Base-by-base conservation (phyloP, 176 grass and related monocot species). In the Aegilops tauschii region DNA sequence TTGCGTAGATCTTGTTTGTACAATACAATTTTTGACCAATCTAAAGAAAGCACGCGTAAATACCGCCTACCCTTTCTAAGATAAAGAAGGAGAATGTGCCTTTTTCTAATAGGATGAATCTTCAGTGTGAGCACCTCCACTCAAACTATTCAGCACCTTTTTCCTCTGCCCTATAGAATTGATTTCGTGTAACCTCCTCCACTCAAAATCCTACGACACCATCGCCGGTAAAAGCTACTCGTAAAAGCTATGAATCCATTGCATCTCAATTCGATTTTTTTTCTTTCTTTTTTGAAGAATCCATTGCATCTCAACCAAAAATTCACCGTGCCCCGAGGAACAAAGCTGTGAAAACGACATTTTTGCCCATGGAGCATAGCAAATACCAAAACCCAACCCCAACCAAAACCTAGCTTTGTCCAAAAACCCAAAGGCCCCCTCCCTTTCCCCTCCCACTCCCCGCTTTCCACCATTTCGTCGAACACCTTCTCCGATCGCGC, bases 401-500 rank as follows among this genome's bases (percentile, higher is more conserved):
- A 54, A 50, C 31, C 67, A 81, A 85, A 87, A 87, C 86, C 76
- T 81, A 80, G 86, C 64, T 64, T 76, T 69, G 76, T 76, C 85
- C 85, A 88, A 91, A 91, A 88, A 81, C 85, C 86, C 86, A 42
- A 62, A 80, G 75, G 68, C 31, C 18, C 61, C 59, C 10, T 44
- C 32, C 80, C 68, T 80, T 81, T 81, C 73, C 90, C 77, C 12
- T 28, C 78, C 13, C 61, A 5, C 47, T 25, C 52, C 14, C 27
- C 20, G 45, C 12, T 75, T 40, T 67, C 31, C 8, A 12, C 62
- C 61, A 86, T 89, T 81, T 83, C 76, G 76, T 81, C 84, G 62
- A 87, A 86, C 90, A 85, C 82, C 78, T 66, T 86, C 78, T 16
- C 42, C 71, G 82, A 92, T 92, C 82, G 42, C 65, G 54, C 71